Percentiles rank a stretch among this genome's conserved stretches.
These are phyloP conservation scores for Lactarius pseudohatsudake DNA, from an alignment of 768 basidiomycete species.

Conservation along the genomic window DNA sequence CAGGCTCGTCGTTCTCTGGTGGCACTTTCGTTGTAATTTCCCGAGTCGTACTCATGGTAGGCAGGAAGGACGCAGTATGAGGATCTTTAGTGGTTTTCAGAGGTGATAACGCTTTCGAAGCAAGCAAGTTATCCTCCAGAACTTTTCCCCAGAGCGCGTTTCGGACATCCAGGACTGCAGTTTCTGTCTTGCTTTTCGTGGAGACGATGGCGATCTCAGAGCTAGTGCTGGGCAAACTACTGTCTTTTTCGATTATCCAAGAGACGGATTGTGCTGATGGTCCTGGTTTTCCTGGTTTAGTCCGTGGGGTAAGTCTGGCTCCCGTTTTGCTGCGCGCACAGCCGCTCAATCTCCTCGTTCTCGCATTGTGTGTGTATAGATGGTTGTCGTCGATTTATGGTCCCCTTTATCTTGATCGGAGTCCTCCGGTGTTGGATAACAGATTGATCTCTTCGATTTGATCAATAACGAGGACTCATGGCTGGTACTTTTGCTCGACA, in stretches of 20 bases:
- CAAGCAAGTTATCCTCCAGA: constrained; percentile 2
- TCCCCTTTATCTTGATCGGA: constrained; percentile 13
- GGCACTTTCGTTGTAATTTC: background rate
- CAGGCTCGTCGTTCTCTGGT: constrained; percentile 10
- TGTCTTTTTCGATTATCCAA: constrained; percentile 57
- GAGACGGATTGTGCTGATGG: constrained; percentile 39
- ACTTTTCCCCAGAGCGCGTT: constrained; percentile 33
- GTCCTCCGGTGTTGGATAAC: background rate
- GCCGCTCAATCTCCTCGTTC: background rate
- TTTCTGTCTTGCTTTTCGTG: constrained; percentile 27
- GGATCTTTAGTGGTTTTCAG: background rate
- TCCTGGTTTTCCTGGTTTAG: background rate
- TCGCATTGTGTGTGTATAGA: background rate
- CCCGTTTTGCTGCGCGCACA: background rate
- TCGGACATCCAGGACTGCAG: constrained; percentile 42
- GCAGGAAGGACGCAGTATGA: background rate
- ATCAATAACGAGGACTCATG: background rate
- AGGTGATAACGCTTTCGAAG: background rate
- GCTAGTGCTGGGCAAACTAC: constrained; percentile 25
- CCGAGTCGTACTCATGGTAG: background rate
- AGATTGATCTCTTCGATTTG: background rate
- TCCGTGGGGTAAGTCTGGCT: background rate
- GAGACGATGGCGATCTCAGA: constrained; percentile 21
- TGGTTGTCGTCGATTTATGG: background rate
- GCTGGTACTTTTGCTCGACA: background rate